Evolutionary conservation across 768 basidiomycete genomes (phyloP), one percentile per base, ranked within the genome.

Genomic region (Phlebiopsis flavidoalba): DNA sequence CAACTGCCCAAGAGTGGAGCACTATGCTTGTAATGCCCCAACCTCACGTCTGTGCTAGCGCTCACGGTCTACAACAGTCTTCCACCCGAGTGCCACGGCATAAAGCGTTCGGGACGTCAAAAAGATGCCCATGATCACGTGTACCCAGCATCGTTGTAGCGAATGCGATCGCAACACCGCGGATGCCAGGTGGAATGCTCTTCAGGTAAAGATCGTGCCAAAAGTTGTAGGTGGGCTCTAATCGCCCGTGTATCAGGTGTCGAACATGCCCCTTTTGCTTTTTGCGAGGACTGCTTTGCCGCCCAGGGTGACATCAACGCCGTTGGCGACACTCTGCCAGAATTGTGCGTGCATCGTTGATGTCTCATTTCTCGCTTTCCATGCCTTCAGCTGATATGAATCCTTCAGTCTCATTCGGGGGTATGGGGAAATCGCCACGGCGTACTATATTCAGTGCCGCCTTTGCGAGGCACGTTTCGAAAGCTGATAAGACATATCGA

Each of bases 271-370:
- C n/a, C 81, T 15, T 70, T 76, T 56, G 83, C 85, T 1, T 83
- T 80, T 62, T 87, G 85, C 69, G 83, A 86, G 57, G 85, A 86
- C 63, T 86, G 85, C 67, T 62, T 87, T 45, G 79, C 82, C 5
- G 63, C 68, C 2, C n/a, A n/a, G 26, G 81, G 77, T 4, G 78
- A 83, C 5, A 71, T 84, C 36, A 77, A 79, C 33, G 74, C 79
- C 14, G 70, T 86, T 43, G 85, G 85, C 3, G 83, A 85, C 3
- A 69, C 71, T 1, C 64, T 86, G 5, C 85, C 85, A 15, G 84
- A 87, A 69, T 81, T 85, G 83, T 84, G 63, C 58, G 82, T 72
- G 14, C 8, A 24, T 19, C n/a, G 14, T 31, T 49, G 21, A 15
- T 48, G 11, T 1, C 24, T 8, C n/a, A 17, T 35, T 35, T 19